Conservation (phyloP, 345 rosid genomes). For the Physaria fendleri region DNA sequence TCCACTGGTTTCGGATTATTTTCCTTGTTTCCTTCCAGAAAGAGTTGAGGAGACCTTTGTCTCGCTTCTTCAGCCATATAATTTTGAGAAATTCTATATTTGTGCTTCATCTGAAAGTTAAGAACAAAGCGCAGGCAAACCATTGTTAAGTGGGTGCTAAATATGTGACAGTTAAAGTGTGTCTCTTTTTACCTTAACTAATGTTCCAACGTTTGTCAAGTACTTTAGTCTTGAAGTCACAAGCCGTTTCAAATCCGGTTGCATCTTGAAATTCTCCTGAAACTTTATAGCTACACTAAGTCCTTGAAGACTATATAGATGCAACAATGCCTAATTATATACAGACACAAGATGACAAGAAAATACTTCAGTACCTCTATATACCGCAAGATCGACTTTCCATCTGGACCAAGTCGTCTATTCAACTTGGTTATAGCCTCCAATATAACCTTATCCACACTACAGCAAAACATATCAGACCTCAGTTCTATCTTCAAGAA, state of each 20-base stretch:
- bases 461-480: constrained; percentile 31
- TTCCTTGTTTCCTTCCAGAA: constrained; percentile 53
- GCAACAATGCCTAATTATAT: background rate
- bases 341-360: background rate
- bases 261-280: constrained; percentile 51
- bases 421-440: constrained; percentile 66
- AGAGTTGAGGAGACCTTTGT: constrained; percentile 33
- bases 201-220: constrained; percentile 62
- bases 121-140: background rate
- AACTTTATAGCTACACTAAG: constrained; percentile 15
- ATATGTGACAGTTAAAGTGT: background rate
- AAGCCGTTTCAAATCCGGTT: constrained; percentile 50
- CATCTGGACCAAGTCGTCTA: constrained; percentile 66
- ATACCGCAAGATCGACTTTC: constrained; percentile 52
- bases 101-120: constrained; percentile 56
- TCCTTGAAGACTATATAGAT: background rate
- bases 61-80: constrained; percentile 35
- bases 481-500: constrained; percentile 10
- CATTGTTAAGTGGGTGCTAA: background rate
- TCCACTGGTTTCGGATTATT: constrained; percentile 41
- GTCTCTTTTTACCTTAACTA: constrained; percentile 51
- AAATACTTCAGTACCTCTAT: constrained; percentile 48
- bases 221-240: constrained; percentile 59
- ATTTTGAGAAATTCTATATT: constrained; percentile 45
- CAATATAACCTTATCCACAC: constrained; percentile 66